These are phyloP conservation scores for Arthrobotrys megalospora DNA, from an alignment of 2,329 filamentous ascomycete genomes.

Conservation along the genomic window DNA sequence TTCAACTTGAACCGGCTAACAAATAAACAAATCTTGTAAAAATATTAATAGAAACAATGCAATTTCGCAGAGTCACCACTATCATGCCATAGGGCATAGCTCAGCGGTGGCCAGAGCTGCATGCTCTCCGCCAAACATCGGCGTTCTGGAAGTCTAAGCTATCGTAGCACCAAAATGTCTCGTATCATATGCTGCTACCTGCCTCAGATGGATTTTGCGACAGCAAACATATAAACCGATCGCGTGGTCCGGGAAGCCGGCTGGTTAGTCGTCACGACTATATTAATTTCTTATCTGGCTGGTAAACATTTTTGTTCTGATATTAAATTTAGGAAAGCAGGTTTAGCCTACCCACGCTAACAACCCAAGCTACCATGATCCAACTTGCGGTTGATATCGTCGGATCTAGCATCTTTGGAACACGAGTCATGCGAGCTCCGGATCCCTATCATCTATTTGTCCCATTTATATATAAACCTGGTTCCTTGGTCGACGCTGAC, in stretches of 20 bases:
- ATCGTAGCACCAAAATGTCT: slow-evolving; percentile 48
- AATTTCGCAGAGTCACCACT: slow-evolving; percentile 6
- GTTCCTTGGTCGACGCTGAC: slow-evolving; percentile 5
- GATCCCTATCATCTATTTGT: neutral
- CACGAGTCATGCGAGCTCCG: slow-evolving; percentile 16
- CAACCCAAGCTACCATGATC: slow-evolving; percentile 9
- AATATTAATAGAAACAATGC: slow-evolving; percentile 47
- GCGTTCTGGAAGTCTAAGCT: slow-evolving; percentile 27
- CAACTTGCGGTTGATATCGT: slow-evolving; percentile 21
- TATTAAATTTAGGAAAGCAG: slow-evolving; percentile 20
- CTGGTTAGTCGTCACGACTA: slow-evolving; percentile 11
- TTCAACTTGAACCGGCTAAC: neutral
- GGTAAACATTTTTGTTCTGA: slow-evolving; percentile 14
- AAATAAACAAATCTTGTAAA: neutral
- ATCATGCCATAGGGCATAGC: neutral
- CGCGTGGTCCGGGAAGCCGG: slow-evolving; percentile 4
- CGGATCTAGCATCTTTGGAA: slow-evolving; percentile 3
- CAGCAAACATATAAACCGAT: slow-evolving; percentile 27
- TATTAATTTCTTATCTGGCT: slow-evolving; percentile 6
- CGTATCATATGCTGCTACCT: slow-evolving; percentile 25
- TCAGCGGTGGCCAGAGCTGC: neutral
- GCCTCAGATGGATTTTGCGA: slow-evolving; percentile 20
- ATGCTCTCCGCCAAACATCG: slow-evolving; percentile 44
- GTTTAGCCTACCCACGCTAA: slow-evolving; percentile 28
- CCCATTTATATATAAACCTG: neutral